Percentiles rank a stretch among this genome's conserved stretches.
Conservation (phyloP, 2,329 filamentous ascomycete species). For the Colletotrichum tanaceti region DNA sequence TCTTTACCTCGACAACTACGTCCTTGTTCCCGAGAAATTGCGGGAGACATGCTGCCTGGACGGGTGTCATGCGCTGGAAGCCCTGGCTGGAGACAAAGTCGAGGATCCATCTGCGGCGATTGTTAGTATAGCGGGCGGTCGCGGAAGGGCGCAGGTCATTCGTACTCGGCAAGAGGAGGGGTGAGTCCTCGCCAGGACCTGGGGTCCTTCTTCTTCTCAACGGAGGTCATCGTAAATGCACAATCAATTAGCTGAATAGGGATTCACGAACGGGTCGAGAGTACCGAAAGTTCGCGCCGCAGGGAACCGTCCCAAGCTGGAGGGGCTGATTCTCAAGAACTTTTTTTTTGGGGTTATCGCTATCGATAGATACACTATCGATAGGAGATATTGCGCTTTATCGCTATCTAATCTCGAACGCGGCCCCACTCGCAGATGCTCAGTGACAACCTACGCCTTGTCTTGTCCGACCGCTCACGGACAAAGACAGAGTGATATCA, state of each 20-base stretch:
- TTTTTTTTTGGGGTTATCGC: slow-evolving; percentile 31
- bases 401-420: not conserved
- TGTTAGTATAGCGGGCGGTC: slow-evolving; percentile 76
- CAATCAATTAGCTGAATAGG: not conserved
- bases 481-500: slow-evolving; percentile 36
- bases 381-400: not conserved
- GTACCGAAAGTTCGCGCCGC: slow-evolving; percentile 4
- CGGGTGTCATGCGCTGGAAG: slow-evolving; percentile 88
- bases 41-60: slow-evolving; percentile 92
- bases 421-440: not conserved
- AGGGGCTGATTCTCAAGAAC: slow-evolving; percentile 32
- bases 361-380: slow-evolving; percentile 11
- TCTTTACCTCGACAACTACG: slow-evolving; percentile 81
- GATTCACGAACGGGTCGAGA: not conserved
- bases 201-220: slow-evolving; percentile 58
- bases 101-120: slow-evolving; percentile 84
- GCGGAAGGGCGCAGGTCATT: not conserved
- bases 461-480: slow-evolving; percentile 39
- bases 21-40: slow-evolving; percentile 92
- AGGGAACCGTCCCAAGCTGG: slow-evolving; percentile 16
- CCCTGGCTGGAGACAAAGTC: slow-evolving; percentile 87
- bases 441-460: slow-evolving; percentile 22
- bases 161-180: slow-evolving; percentile 52
- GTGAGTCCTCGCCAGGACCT: slow-evolving; percentile 58
- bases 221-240: slow-evolving; percentile 48